phyloP scores from a whole-genome alignment of 2,329 filamentous ascomycete genomes.

The Podosphaera fusca region DNA sequence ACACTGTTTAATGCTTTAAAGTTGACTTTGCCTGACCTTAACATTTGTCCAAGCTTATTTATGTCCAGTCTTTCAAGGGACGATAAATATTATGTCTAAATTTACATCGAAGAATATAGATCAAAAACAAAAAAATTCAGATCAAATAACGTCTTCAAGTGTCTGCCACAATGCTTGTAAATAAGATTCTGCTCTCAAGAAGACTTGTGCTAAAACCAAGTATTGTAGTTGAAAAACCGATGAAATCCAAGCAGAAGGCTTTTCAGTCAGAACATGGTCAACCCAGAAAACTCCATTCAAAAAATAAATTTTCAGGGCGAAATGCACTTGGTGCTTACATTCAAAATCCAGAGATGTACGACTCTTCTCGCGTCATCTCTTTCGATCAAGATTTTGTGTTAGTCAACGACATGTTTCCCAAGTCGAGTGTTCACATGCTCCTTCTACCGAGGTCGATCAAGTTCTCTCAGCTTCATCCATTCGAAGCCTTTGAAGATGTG shows the following conservation, averaged over 20 bases:
- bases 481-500: constrained; percentile 49
- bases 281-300: constrained; percentile 4
- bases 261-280: constrained; percentile 2
- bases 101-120: no score
- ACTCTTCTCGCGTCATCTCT: constrained; percentile 36
- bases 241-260: constrained; percentile 15
- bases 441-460: constrained; percentile 52
- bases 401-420: constrained; percentile 70
- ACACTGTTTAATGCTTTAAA: no score
- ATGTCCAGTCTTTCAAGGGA: no score
- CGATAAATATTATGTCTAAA: no score
- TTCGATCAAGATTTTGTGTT: constrained; percentile 46
- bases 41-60: no score
- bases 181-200: background rate
- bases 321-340: constrained; percentile 47
- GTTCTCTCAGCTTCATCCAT: constrained; percentile 45
- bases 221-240: constrained; percentile 27
- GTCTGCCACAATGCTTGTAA: background rate
- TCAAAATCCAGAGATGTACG: constrained; percentile 33
- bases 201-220: background rate
- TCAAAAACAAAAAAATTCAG: no score
- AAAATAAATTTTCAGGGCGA: constrained; percentile 21
- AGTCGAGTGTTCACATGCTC: constrained; percentile 63
- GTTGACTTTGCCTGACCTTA: no score
- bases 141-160: background rate